Evolutionary conservation across 2,329 filamentous ascomycete species (phyloP), one percentile per base, ranked within the genome.

Genomic region (Magnaporthiopsis rhizophila): DNA sequence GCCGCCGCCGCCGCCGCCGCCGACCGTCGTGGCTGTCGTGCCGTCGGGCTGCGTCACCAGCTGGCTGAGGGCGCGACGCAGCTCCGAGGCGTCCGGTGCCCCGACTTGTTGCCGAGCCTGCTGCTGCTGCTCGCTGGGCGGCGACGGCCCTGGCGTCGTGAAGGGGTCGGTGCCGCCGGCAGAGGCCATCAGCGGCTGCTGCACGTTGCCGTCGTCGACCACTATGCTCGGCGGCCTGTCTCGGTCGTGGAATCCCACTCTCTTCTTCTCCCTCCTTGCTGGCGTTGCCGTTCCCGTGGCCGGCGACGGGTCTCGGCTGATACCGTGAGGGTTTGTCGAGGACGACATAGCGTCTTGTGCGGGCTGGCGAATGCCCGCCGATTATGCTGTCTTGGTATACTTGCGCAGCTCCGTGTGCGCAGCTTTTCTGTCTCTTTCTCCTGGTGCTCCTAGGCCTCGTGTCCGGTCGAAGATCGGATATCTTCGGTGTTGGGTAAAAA

Each of bases 71-170:
- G 62, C 62, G 7, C 62, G 62, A 12, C 62, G 62, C 15, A 63
- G 62, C 15, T 63, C 62, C 26, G 62, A n/a, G 32, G 62, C 62
- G 30, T 63, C 62, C 15, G 62, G 62, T 12, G 62, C 62, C 32
- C 62, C 60, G 57, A 28, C 24, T 62, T 45, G 60, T 24, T 26
- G 60, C 1, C 36, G 38, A 18, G 18, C 34, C 18, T 24, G 30
- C 30, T 30, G 30, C 30, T 15, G 60, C 38, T 62, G 18, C n/a
- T 53, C 18, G 45, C 21, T 36, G 4, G 60, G 60, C n/a, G 60
- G 53, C 18, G 62, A 58, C 11, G 62, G 45, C 15, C 56, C 21
- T 9, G 62, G 62, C 21, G 62, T 63, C 24, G 13, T 26, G 21
- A 62, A 62, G 11, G 61, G 61, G 57, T 63, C 62, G 53, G 32